Evolutionary conservation across 2,329 filamentous ascomycete species (phyloP).

Genomic region (Venturia pyrina): DNA sequence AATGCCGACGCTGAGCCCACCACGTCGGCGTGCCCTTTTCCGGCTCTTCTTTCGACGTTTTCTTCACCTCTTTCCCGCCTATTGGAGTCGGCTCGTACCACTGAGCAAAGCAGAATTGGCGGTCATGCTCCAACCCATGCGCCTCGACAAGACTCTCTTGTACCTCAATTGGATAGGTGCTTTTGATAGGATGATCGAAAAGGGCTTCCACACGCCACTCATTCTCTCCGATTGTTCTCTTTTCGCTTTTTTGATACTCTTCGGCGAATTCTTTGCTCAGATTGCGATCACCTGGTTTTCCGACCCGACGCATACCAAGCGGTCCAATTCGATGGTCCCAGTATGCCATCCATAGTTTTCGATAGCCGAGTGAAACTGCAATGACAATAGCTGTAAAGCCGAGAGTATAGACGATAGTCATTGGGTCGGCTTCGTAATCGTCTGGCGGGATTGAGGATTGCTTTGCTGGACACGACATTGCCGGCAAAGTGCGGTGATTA

Average conservation of each 20-base stretch:
- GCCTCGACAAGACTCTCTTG: slow-evolving; percentile 52
- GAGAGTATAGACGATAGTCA: neutral
- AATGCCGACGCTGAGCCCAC: slow-evolving; percentile 28
- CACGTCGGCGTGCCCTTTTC: neutral
- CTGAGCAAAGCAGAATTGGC: slow-evolving; percentile 75
- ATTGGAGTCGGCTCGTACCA: slow-evolving; percentile 30
- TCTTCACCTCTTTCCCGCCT: neutral
- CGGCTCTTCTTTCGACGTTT: neutral
- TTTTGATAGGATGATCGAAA: slow-evolving; percentile 75
- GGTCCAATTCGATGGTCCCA: slow-evolving; percentile 3
- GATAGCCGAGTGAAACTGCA: slow-evolving; percentile 3
- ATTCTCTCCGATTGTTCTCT: neutral
- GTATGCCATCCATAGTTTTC: slow-evolving; percentile 2
- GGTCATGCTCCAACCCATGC: slow-evolving; percentile 66
- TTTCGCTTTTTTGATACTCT: neutral
- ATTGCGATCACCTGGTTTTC: slow-evolving; percentile 3
- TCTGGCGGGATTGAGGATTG: neutral
- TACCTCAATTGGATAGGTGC: slow-evolving; percentile 68
- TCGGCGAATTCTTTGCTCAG: slow-evolving; percentile 9
- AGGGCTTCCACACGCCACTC: slow-evolving; percentile 44
- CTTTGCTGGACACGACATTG: slow-evolving; percentile 1
- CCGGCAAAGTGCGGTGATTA: neutral
- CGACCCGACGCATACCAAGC: neutral
- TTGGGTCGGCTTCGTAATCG: neutral
- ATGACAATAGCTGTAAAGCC: neutral